These are phyloP conservation scores for Microbotryum lychnidis-dioicae DNA, from an alignment of 1,284 basidiomycete species.

Conservation along the genomic window DNA sequence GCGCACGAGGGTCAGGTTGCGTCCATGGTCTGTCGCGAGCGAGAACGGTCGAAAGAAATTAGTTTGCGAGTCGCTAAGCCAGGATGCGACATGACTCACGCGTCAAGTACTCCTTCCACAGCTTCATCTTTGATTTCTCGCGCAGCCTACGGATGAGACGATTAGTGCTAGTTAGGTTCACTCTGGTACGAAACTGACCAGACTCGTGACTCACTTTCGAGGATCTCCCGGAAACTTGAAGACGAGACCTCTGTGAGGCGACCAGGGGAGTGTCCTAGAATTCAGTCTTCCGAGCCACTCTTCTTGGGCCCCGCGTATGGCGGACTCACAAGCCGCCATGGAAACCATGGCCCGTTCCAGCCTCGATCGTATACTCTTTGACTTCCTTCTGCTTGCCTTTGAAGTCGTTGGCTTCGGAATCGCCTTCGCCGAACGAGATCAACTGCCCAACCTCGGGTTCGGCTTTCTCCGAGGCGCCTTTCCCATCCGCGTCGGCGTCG, in stretches of 20 bases:
- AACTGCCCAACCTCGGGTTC: constrained; percentile 45
- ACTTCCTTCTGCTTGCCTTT: constrained; percentile 19
- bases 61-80: not conserved
- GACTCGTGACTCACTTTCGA: constrained; percentile 58
- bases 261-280: no score
- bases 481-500: constrained; percentile 46
- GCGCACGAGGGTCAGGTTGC: constrained; percentile 81
- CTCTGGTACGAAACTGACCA: constrained; percentile 10
- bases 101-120: constrained; percentile 85
- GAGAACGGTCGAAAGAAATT: not conserved
- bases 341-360: constrained; percentile 45
- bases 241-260: constrained; percentile 50
- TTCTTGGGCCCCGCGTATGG: no score
- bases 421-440: constrained; percentile 20
- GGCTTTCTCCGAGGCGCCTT: constrained; percentile 44
- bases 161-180: constrained; percentile 34
- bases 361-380: constrained; percentile 29
- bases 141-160: constrained; percentile 55
- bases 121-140: constrained; percentile 93
- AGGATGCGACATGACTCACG: constrained; percentile 45
- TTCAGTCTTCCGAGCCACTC: not conserved
- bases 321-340: constrained; percentile 58
- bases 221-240: constrained; percentile 92
- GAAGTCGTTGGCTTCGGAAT: not conserved
- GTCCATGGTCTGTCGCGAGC: constrained; percentile 53